Conservation (phyloP, 1,284 basidiomycete genomes). For the Phlebopus sp. region DNA sequence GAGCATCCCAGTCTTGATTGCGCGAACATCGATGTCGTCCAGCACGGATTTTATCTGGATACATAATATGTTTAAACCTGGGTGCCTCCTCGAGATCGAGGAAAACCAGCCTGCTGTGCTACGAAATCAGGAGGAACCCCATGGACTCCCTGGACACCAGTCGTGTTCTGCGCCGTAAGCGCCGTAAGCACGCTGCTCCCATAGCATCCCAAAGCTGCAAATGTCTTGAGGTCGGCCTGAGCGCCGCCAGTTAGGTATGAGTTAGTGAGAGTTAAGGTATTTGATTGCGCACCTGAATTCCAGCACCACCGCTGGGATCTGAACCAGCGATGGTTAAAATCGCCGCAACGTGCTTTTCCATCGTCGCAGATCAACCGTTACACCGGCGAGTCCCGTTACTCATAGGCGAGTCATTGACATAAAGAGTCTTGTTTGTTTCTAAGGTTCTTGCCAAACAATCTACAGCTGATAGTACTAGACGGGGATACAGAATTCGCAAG, state of each 20-base stretch:
- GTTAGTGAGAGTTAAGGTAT: not conserved
- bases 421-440: conserved; percentile 22
- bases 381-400: not conserved
- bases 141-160: conserved; percentile 76
- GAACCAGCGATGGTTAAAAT: conserved; percentile 82
- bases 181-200: conserved; percentile 89
- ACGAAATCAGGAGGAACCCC: conserved; percentile 68
- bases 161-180: conserved; percentile 89
- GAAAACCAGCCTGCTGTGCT: conserved; percentile 56
- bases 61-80: not conserved
- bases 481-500: not conserved
- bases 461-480: too few relatives aligned
- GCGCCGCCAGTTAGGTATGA: not conserved
- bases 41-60: conserved; percentile 71
- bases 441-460: conserved; percentile 28
- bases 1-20: conserved; percentile 92
- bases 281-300: conserved; percentile 68
- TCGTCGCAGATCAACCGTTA: not conserved
- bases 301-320: conserved; percentile 87
- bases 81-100: conserved; percentile 2
- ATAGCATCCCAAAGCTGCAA: conserved; percentile 78
- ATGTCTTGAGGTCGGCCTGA: conserved; percentile 85
- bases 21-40: conserved; percentile 72
- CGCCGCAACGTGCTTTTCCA: conserved; percentile 9
- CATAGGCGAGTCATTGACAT: not conserved